These are phyloP conservation scores for Euphorbia schlechtendalii DNA, from an alignment of 441 rosid genomes.

Conservation along the genomic window DNA sequence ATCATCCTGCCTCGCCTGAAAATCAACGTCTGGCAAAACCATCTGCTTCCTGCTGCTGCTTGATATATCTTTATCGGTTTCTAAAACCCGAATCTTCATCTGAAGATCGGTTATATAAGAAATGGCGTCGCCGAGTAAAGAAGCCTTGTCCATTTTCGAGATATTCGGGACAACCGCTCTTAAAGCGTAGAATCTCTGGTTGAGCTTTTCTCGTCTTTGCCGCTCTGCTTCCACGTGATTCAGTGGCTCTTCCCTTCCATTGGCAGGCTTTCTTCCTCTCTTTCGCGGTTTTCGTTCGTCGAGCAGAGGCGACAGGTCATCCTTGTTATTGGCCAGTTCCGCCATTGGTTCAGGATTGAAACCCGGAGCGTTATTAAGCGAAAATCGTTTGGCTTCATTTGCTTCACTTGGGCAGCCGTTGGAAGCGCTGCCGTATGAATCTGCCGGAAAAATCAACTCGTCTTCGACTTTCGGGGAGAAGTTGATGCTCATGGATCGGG, in stretches of 20 bases:
- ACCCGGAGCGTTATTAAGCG: slow-evolving; percentile 30
- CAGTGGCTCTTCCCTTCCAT: slow-evolving; percentile 92
- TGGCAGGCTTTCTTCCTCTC: slow-evolving; percentile 91
- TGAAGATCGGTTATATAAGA: slow-evolving; percentile 78
- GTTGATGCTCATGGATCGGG: slow-evolving; percentile 58
- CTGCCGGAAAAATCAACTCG: slow-evolving; percentile 48
- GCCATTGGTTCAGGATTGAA: slow-evolving; percentile 30
- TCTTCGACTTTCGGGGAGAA: slow-evolving; percentile 78
- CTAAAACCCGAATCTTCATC: slow-evolving; percentile 58
- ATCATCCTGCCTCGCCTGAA: slow-evolving; percentile 63
- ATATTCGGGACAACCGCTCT: slow-evolving; percentile 97
- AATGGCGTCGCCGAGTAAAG: slow-evolving; percentile 88
- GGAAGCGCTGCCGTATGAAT: slow-evolving; percentile 44
- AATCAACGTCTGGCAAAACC: slow-evolving; percentile 51
- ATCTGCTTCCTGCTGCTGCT: slow-evolving; percentile 34
- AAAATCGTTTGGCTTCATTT: slow-evolving; percentile 41
- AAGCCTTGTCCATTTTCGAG: slow-evolving; percentile 96
- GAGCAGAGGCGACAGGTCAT: slow-evolving; percentile 38
- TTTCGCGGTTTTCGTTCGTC: slow-evolving; percentile 78
- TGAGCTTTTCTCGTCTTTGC: slow-evolving; percentile 94
- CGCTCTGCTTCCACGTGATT: slow-evolving; percentile 98
- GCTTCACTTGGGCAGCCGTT: slow-evolving; percentile 45
- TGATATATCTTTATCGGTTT: slow-evolving; percentile 62
- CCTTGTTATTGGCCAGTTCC: slow-evolving; percentile 54
- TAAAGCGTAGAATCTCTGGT: slow-evolving; percentile 84